These are phyloP conservation scores for Hypericum androsaemum DNA, from an alignment of 345 rosid species.

Conservation along the genomic window DNA sequence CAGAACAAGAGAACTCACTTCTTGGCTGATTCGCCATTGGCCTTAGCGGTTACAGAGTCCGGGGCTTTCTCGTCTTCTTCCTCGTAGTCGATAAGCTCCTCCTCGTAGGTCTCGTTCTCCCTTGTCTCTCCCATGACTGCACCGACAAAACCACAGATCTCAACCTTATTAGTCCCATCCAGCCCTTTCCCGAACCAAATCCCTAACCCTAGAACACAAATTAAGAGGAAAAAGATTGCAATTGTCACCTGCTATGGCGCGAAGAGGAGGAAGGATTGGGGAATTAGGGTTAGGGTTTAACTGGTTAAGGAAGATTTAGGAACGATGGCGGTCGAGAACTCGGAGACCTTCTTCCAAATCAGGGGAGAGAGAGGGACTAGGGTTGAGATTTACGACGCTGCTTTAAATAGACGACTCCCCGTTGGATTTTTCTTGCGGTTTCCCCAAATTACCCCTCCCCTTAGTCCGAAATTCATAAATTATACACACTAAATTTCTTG, in stretches of 20 bases:
- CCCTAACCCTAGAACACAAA: background rate
- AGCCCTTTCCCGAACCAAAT: conserved; percentile 1
- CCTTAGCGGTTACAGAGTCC: conserved; percentile 54
- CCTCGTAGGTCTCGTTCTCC: conserved; percentile 97
- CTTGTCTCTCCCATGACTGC: conserved; percentile 76
- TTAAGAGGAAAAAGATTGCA: background rate
- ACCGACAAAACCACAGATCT: conserved; percentile 6
- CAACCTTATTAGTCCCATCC: background rate
- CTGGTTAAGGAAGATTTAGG: conserved; percentile 6
- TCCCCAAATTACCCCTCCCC: conserved; percentile 14
- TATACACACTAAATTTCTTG: background rate
- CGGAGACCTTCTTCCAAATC: conserved; percentile 5
- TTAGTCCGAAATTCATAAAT: conserved; percentile 7
- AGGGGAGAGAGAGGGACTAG: background rate
- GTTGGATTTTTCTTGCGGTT: background rate
- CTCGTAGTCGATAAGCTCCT: conserved; percentile 95
- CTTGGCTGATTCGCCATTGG: conserved; percentile 77
- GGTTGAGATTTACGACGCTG: background rate
- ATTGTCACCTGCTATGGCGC: conserved; percentile 25
- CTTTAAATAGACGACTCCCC: background rate
- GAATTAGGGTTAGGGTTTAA: conserved; percentile 39
- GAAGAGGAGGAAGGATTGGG: background rate
- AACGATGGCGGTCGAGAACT: conserved; percentile 4
- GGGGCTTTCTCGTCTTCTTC: conserved; percentile 88
- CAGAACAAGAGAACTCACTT: conserved; percentile 40